Base-by-base conservation (phyloP, 345 rosid species). In the Psidium friedrichsthalianum region DNA sequence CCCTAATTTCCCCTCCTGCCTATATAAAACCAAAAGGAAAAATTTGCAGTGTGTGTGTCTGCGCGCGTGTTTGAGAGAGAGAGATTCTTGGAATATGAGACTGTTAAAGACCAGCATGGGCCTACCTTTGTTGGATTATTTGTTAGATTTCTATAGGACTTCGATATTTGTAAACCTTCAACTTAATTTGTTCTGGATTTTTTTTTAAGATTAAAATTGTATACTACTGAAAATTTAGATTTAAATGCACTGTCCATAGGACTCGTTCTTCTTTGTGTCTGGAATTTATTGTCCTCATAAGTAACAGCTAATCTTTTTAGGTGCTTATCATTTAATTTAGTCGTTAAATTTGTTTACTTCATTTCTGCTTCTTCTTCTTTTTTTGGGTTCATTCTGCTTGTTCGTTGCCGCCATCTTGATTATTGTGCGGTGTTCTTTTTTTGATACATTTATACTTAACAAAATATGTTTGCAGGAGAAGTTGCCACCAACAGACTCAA, bases 401-500 rank as follows among this genome's bases (percentile, higher is more conserved):
- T 69, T 32, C 11, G 32, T 42, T 69, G 47, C 47, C 11, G 13
- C 13, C 36, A 69, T 2, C 78, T 69, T 36, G 25, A 32, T 69
- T 69, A 18, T 32, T 69, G 6, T 32, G 1, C 13, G 47, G 47
- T 69, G 56, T 82, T 82, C 47, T 82, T 82, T 52, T 20, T 52
- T 52, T 44, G 14, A 82, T 76, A 82, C 69, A 47, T 81, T 42
- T 80, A 20, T 64, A 32, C 16, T 85, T 59, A 74, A 32, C 25
- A 36, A 21, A 29, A 36, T 82, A 12, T 13, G 24, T 89, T 84
- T 88, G 36, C 84, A 96, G 99, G 99, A 95, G 87, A 96, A 87
- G 86, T 85, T 98, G 89, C 99, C 99, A 22, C 99, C 98, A 14
- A 98, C 99, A 29, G 99, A 98, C 91, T 98, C 99, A 14, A 94